These are phyloP conservation scores for Penicillium fuscoglaucum DNA, from an alignment of 2,329 filamentous ascomycete species.

Conservation along the genomic window DNA sequence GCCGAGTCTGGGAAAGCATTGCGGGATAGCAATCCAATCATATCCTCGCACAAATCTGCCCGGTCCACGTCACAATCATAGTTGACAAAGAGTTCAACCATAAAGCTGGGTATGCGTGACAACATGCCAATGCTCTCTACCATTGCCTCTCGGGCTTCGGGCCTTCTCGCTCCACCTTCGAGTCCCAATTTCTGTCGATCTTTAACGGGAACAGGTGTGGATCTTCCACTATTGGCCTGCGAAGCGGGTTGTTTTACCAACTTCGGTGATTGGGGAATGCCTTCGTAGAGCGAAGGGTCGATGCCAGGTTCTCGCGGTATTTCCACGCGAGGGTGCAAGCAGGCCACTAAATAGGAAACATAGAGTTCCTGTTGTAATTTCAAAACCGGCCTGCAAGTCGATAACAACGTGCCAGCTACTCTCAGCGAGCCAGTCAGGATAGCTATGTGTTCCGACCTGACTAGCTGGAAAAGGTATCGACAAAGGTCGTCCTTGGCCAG, in stretches of 20 bases:
- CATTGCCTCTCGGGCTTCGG: constrained; percentile 96
- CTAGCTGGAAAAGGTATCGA: constrained; percentile 91
- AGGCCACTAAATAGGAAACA: constrained; percentile 89
- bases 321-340: constrained; percentile 88
- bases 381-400: constrained; percentile 84
- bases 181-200: constrained; percentile 90
- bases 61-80: constrained; percentile 95
- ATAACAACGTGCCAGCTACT: constrained; percentile 84
- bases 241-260: constrained; percentile 77
- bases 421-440: constrained; percentile 90
- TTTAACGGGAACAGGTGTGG: constrained; percentile 86
- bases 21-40: constrained; percentile 86
- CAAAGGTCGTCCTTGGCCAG: constrained; percentile 93
- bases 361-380: constrained; percentile 97
- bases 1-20: constrained; percentile 97
- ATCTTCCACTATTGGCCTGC: constrained; percentile 73
- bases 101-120: constrained; percentile 88
- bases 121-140: constrained; percentile 92
- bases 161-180: constrained; percentile 87
- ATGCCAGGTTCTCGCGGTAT: constrained; percentile 90
- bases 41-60: constrained; percentile 89
- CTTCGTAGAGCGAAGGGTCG: constrained; percentile 86
- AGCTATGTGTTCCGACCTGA: constrained; percentile 93
- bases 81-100: constrained; percentile 94
- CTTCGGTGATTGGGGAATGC: constrained; percentile 88